Conservation (phyloP, 2,329 filamentous ascomycete genomes). For the Rugonectria rugulosa region DNA sequence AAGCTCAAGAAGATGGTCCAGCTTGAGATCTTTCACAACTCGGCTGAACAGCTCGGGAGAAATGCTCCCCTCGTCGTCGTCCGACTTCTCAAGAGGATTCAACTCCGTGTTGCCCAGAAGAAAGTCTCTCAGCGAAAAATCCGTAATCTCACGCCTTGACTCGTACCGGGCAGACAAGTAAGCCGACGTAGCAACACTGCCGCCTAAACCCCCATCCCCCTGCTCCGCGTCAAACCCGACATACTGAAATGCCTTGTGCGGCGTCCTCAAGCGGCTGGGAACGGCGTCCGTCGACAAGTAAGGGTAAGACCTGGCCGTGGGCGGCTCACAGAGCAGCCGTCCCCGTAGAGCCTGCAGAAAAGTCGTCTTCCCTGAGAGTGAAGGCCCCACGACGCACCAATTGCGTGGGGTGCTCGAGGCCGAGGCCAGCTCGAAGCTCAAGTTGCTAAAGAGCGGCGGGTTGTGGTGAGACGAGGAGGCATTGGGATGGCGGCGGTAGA, state of each 20-base stretch:
- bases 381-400: constrained; percentile 87
- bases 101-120: constrained; percentile 82
- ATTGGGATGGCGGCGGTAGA: constrained; percentile 79
- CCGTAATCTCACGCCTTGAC: constrained; percentile 82
- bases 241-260: constrained; percentile 78
- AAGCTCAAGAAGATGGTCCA: constrained; percentile 75
- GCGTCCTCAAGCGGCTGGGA: constrained; percentile 61
- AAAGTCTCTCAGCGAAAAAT: constrained; percentile 85
- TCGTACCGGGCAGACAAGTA: constrained; percentile 94
- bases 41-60: constrained; percentile 62
- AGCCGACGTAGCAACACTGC: constrained; percentile 70
- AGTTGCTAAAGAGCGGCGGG: constrained; percentile 73
- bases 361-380: constrained; percentile 79
- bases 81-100: constrained; percentile 66
- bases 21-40: constrained; percentile 73
- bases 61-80: constrained; percentile 55
- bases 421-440: constrained; percentile 76
- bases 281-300: constrained; percentile 73
- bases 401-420: constrained; percentile 60
- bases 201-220: constrained; percentile 58
- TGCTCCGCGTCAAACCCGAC: constrained; percentile 87
- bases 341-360: constrained; percentile 83
- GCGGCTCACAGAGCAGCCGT: constrained; percentile 77
- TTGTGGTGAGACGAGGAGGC: constrained; percentile 62
- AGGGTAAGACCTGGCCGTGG: constrained; percentile 78